phyloP scores from a whole-genome alignment of 129 eudicot species.

The Flaveria sonorensis region DNA sequence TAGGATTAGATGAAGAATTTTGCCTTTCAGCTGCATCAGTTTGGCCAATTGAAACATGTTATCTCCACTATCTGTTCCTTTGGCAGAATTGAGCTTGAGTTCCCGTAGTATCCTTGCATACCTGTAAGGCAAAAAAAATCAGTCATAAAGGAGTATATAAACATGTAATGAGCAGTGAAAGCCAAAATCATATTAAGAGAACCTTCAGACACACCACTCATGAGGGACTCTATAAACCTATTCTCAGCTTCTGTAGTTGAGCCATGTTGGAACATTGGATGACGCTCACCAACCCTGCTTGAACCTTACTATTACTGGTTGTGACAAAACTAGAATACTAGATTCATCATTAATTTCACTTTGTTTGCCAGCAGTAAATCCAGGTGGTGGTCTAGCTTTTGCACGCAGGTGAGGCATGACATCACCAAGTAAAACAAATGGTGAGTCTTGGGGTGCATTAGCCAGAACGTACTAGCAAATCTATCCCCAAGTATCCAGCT shows the following conservation, averaged over 20 bases:
- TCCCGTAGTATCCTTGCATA: slow-evolving; percentile 60
- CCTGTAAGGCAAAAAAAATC: slow-evolving; percentile 44
- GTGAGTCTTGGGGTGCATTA: slow-evolving; percentile 68
- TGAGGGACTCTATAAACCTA: slow-evolving; percentile 72
- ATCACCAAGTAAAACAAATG: slow-evolving; percentile 83
- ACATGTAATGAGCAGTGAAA: neutral
- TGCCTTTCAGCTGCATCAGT: slow-evolving; percentile 75
- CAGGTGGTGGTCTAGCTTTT: slow-evolving; percentile 92
- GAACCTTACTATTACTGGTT: slow-evolving; percentile 44
- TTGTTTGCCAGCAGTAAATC: slow-evolving; percentile 66
- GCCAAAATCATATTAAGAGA: neutral
- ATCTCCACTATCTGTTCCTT: slow-evolving; percentile 65
- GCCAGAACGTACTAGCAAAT: slow-evolving; percentile 76
- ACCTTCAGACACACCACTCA: slow-evolving; percentile 61
- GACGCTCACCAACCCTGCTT: slow-evolving; percentile 49
- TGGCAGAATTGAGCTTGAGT: slow-evolving; percentile 43
- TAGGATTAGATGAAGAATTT: slow-evolving; percentile 54
- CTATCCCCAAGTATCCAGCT: slow-evolving; percentile 93
- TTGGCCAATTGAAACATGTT: slow-evolving; percentile 60
- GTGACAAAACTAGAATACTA: slow-evolving; percentile 31
- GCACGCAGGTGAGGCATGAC: slow-evolving; percentile 98
- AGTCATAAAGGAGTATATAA: neutral
- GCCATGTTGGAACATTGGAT: slow-evolving; percentile 52
- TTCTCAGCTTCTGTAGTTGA: slow-evolving; percentile 69
- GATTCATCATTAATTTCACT: slow-evolving; percentile 55